Conservation (phyloP, 2,329 filamentous ascomycete genomes). For the Neonectria hederae region DNA sequence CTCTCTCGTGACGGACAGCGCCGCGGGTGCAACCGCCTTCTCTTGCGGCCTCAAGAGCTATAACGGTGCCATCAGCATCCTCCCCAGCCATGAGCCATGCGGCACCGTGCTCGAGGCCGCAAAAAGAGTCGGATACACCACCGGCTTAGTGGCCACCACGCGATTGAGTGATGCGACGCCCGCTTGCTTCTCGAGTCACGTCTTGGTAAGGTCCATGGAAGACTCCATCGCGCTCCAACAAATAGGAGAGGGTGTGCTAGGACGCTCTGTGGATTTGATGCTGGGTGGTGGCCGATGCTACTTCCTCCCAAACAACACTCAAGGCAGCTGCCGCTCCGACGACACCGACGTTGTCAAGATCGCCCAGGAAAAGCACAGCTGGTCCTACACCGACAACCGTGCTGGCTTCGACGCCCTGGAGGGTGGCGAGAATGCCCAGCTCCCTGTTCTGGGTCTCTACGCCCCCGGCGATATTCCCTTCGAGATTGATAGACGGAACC, state of each 20-base stretch:
- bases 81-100: constrained; percentile 86
- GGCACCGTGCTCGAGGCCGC: constrained; percentile 94
- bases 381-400: constrained; percentile 79
- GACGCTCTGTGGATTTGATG: constrained; percentile 89
- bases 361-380: constrained; percentile 79
- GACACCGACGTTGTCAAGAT: constrained; percentile 77
- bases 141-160: constrained; percentile 93
- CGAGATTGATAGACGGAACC: constrained; percentile 86
- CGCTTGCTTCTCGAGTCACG: constrained; percentile 92
- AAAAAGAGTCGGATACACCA: constrained; percentile 89
- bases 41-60: constrained; percentile 94
- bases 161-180: constrained; percentile 95
- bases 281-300: constrained; percentile 93
- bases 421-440: constrained; percentile 71
- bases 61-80: constrained; percentile 92
- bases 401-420: constrained; percentile 79
- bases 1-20: constrained; percentile 91
- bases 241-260: constrained; percentile 86
- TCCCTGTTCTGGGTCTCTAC: constrained; percentile 89
- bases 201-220: constrained; percentile 80
- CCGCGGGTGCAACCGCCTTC: constrained; percentile 97
- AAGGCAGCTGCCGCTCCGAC: constrained; percentile 84
- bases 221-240: constrained; percentile 94
- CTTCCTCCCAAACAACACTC: constrained; percentile 84
- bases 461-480: constrained; percentile 87